Conservation (phyloP, 2,329 filamentous ascomycete species). For the Curvularia hawaiiensis region DNA sequence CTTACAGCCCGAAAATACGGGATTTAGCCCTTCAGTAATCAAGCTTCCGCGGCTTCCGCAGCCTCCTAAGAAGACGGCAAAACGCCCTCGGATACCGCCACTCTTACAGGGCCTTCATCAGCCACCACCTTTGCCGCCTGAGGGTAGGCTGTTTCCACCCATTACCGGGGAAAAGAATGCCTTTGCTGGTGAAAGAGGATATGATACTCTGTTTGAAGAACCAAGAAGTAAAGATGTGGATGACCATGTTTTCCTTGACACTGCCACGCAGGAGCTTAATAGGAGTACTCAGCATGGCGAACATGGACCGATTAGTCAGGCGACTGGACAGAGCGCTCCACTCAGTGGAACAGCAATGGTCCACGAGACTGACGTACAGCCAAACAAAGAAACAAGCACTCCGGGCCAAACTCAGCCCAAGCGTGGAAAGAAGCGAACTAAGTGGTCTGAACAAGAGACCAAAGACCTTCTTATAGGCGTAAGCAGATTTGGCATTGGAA, state of each 20-base stretch:
- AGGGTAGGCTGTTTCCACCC: constrained; percentile 64
- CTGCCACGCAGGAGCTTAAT: constrained; percentile 1
- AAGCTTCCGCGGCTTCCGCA: constrained; percentile 49
- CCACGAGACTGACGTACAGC: not conserved
- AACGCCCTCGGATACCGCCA: constrained; percentile 52
- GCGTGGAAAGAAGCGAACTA: constrained; percentile 60
- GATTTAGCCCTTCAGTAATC: constrained; percentile 31
- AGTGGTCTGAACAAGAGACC: constrained; percentile 68
- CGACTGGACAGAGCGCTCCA: not conserved
- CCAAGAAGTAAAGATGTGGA: constrained; percentile 19
- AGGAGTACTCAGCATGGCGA: constrained; percentile 5
- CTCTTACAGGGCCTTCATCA: constrained; percentile 66
- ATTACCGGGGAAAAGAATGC: constrained; percentile 58
- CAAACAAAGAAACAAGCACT: constrained; percentile 7
- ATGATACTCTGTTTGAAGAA: constrained; percentile 18
- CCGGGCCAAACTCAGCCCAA: constrained; percentile 30
- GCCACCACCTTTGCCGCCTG: constrained; percentile 58
- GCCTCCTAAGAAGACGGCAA: constrained; percentile 36
- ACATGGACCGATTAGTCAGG: not conserved
- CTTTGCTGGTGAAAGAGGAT: constrained; percentile 21
- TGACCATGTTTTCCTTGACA: constrained; percentile 9
- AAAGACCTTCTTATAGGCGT: constrained; percentile 63
- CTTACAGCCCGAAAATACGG: constrained; percentile 18
- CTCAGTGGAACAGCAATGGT: not conserved
- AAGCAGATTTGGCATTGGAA: constrained; percentile 65